A percentile compares a stretch with the other conserved stretches of the same genome.
Evolutionary conservation across 169 alveolate genomes (phyloP).

Genomic region (Eimeria falciformis): DNA sequence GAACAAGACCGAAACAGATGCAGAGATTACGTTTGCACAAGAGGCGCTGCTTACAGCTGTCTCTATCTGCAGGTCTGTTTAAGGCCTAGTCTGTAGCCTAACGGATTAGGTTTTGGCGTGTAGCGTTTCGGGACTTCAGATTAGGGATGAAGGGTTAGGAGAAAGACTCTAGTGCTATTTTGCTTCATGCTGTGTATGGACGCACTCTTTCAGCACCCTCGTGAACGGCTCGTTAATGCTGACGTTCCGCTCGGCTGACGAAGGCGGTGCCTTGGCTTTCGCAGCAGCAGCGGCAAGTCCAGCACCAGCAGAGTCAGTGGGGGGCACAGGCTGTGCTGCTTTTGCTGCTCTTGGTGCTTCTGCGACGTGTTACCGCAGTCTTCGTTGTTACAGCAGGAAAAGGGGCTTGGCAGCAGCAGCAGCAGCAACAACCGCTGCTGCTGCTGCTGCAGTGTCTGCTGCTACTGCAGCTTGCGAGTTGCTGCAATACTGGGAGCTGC

Average conservation of each 20-base stretch:
- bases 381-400: not conserved
- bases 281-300: not conserved
- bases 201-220: not conserved
- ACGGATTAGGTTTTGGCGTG: too few species aligned
- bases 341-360: not conserved
- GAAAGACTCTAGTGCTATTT: not conserved
- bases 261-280: not conserved
- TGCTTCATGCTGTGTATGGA: too few species aligned
- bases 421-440: slow-evolving; percentile 10
- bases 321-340: not conserved
- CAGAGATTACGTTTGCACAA: not conserved
- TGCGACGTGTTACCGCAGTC: not conserved
- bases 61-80: not conserved
- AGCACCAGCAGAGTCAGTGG: not conserved
- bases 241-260: not conserved
- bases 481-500: slow-evolving; percentile 43
- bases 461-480: not conserved
- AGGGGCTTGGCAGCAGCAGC: slow-evolving; percentile 3
- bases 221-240: not conserved
- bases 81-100: too few species aligned
- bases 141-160: not conserved
- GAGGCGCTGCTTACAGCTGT: not conserved
- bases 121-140: not conserved
- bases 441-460: not conserved
- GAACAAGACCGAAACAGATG: not conserved